phyloP scores from a whole-genome alignment of 78 protist genomes.

The Dictyostelium brefeldianum region DNA sequence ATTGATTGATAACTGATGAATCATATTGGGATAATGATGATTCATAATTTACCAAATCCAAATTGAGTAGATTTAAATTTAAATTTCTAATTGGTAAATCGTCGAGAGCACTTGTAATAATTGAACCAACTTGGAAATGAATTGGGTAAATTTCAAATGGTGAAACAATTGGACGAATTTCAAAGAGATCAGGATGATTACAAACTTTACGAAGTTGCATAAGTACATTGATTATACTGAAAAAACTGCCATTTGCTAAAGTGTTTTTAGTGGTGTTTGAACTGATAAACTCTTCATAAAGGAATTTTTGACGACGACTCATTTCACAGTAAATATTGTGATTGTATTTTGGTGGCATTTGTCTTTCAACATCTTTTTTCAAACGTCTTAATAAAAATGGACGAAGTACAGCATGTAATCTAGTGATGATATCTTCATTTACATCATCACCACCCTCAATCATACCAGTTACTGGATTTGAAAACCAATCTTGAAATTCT shows the following conservation, averaged over 20 bases:
- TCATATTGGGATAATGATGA: neutral
- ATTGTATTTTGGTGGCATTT: conserved; percentile 92
- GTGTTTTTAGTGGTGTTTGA: conserved; percentile 52
- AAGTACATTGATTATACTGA: conserved; percentile 90
- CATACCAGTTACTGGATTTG: conserved; percentile 67
- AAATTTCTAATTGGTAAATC: conserved; percentile 13
- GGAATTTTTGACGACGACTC: conserved; percentile 86
- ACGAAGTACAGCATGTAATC: conserved; percentile 94
- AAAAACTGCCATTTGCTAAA: conserved; percentile 38
- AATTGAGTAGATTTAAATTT: conserved; percentile 49
- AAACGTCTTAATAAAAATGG: conserved; percentile 97
- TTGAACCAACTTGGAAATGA: neutral
- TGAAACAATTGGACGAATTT: conserved; percentile 80
- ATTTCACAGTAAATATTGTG: conserved; percentile 80
- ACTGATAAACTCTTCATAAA: conserved; percentile 86
- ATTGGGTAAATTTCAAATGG: conserved; percentile 41
- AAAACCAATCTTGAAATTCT: conserved; percentile 95
- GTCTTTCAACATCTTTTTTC: conserved; percentile 95
- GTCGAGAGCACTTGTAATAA: neutral
- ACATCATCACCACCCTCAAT: conserved; percentile 90
- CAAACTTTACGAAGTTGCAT: conserved; percentile 97
- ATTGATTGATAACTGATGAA: conserved; percentile 7
- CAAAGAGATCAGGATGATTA: conserved; percentile 96
- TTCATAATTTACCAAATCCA: conserved; percentile 40
- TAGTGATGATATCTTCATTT: conserved; percentile 83